Base-by-base conservation (phyloP, 306 rosid species). In the Geum urbanum region DNA sequence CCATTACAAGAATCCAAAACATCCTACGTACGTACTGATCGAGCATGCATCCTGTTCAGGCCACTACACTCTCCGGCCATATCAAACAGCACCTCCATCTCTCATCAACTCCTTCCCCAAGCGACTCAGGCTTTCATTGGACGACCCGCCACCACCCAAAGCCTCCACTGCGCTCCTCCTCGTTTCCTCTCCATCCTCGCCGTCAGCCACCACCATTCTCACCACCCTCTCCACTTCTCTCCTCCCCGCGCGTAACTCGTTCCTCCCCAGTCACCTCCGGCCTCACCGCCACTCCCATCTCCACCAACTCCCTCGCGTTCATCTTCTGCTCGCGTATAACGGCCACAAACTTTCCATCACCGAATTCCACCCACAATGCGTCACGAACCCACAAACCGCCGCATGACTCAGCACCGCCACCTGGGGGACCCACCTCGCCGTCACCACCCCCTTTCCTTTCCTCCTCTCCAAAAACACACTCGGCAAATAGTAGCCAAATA, bases 281-380 rank as follows among this genome's bases (percentile, higher is more conserved):
- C 57, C 68, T 5, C 39, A 59, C 37, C 4, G 63, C 79, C 44
- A 66, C 72, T 16, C 66, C 45, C 48, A 58, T 48, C 16, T 72
- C 71, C n/a, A n/a, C 76, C 24, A 78, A 43, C 66, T 53, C 9
- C 22, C 58, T 24, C 10, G 75, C 66, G 7, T 59, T 78, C 78
- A 67, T 59, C 12, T 68, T 67, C 47, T 73, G 82, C 74, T 78
- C 82, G 82, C 78, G 7, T 6, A 78, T 1, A 78, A 61, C 11
- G 78, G 74, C 82, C 82, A 78, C 13, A 73, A 14, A 19, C 78
- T 51, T 59, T 78, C 58, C 58, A 73, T 53, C 13, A 51, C 46
- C 18, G 78, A 78, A 49, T 61, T 69, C 82, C 75, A 78, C 8
- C 78, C 82, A 4, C 82, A 78, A 27, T 78, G 78, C 12, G 74